Percentiles rank a stretch among this genome's conserved stretches.
Conservation (phyloP, 164 flowering plant genomes). For the Tetrastigma voinierianum region DNA sequence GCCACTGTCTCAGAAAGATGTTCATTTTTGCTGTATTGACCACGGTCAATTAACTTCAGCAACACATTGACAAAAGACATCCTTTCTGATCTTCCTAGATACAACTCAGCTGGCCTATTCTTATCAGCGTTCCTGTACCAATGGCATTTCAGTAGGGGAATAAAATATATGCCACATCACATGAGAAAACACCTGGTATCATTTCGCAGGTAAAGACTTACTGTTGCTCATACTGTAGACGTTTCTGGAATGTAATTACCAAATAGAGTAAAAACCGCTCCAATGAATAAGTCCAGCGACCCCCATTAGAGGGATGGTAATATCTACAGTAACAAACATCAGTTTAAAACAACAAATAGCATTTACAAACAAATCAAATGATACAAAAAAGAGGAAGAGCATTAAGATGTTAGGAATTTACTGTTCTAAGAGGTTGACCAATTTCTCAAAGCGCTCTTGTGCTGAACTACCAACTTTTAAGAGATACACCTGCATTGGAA, state of each 20-base stretch:
- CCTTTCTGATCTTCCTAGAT: conserved; percentile 66
- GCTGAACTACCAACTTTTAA: conserved; percentile 78
- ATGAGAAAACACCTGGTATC: no score
- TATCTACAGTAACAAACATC: conserved; percentile 49
- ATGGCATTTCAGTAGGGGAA: conserved; percentile 10
- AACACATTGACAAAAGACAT: conserved; percentile 64
- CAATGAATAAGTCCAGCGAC: conserved; percentile 93
- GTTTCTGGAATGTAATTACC: conserved; percentile 73
- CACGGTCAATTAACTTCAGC: conserved; percentile 88
- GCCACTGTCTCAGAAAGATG: conserved; percentile 95
- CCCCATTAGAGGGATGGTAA: conserved; percentile 99
- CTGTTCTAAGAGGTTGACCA: conserved; percentile 98
- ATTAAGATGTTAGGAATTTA: conserved; percentile 42
- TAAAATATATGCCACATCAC: conserved; percentile 5
- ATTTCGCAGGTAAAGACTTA: conserved; percentile 32
- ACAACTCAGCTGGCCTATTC: conserved; percentile 26
- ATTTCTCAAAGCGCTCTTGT: conserved; percentile 76
- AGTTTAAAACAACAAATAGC: conserved; percentile 4
- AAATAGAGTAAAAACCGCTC: conserved; percentile 84
- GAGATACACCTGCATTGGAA: conserved; percentile 71
- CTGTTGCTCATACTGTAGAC: conserved; percentile 79
- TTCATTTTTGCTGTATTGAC: conserved; percentile 95
- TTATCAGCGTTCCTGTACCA: conserved; percentile 45
- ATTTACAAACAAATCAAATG: conserved; percentile 4
- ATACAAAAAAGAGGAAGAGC: conserved; percentile 12